These are phyloP conservation scores for Nicotiana otophora DNA, from an alignment of 257 asterid species.

Conservation along the genomic window DNA sequence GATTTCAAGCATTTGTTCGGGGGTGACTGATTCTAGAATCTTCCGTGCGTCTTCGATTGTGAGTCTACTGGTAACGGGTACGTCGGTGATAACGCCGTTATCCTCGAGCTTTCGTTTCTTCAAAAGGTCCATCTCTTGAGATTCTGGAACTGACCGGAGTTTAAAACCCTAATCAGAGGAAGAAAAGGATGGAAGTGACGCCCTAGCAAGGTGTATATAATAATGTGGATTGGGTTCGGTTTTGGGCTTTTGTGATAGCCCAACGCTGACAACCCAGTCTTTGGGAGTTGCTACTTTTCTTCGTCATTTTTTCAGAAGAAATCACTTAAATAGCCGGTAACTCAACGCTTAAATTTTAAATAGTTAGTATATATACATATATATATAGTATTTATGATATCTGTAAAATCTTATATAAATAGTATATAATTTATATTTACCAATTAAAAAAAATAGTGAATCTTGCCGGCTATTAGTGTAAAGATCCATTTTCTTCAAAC, in stretches of 20 bases:
- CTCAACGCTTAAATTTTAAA: too few species aligned
- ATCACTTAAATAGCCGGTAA: too few species aligned
- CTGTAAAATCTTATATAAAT: too few species aligned
- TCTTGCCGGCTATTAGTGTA: too few species aligned
- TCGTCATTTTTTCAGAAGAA: too few species aligned
- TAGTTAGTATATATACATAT: too few species aligned
- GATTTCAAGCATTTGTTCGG: slow-evolving; percentile 57
- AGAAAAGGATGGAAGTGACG: background rate
- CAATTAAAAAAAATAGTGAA: too few species aligned
- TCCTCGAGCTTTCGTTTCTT: slow-evolving; percentile 72
- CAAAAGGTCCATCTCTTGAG: slow-evolving; percentile 39
- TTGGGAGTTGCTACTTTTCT: too few species aligned
- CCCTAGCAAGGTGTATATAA: background rate
- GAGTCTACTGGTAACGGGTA: slow-evolving; percentile 34
- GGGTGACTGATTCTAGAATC: slow-evolving; percentile 57
- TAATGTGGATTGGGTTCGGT: background rate
- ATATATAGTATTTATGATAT: too few species aligned
- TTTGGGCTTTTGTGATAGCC: background rate
- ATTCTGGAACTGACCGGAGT: background rate
- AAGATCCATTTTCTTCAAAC: too few species aligned
- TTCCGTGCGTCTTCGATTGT: slow-evolving; percentile 56
- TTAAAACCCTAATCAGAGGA: slow-evolving; percentile 16
- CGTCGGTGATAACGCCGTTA: slow-evolving; percentile 37
- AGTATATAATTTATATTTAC: too few species aligned
- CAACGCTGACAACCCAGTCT: background rate